Evolutionary conservation across 108 stramenopile genomes (phyloP).

Genomic region (Ochromonas danica): DNA sequence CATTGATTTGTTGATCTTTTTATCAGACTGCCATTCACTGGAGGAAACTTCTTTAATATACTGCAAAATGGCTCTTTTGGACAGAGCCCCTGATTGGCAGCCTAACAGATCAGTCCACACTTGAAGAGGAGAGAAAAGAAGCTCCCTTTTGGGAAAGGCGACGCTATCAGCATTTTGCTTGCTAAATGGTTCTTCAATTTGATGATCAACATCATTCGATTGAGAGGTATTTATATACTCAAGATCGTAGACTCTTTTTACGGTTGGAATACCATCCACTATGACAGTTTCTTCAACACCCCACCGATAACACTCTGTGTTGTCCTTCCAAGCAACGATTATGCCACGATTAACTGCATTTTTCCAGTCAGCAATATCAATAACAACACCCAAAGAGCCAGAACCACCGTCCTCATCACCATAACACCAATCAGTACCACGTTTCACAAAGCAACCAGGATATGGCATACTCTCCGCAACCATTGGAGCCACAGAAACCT

Average conservation of each 20-base stretch:
- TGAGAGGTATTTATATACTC: no score
- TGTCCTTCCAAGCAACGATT: not conserved
- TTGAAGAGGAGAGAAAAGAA: not conserved
- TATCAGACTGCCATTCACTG: constrained; percentile 4
- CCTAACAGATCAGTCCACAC: not conserved
- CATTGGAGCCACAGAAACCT: no score
- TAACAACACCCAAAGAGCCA: constrained; percentile 3
- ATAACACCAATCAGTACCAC: constrained; percentile 27
- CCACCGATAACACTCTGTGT: constrained; percentile 4
- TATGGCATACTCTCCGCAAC: no score
- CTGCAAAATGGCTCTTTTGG: not conserved
- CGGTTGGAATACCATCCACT: no score
- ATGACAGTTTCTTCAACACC: no score
- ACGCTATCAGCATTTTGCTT: not conserved
- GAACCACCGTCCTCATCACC: constrained; percentile 6
- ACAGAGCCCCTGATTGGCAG: not conserved
- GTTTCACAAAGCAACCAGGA: not conserved
- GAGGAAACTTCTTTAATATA: constrained; percentile 6
- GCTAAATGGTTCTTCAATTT: no score
- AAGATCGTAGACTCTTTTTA: no score
- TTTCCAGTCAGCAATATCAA: not conserved
- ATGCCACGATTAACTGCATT: not conserved
- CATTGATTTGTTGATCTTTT: not conserved
- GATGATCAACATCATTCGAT: no score
- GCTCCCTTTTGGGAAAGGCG: not conserved